phyloP scores from a whole-genome alignment of 805 yeast species.

The Saturnispora ahearnii region DNA sequence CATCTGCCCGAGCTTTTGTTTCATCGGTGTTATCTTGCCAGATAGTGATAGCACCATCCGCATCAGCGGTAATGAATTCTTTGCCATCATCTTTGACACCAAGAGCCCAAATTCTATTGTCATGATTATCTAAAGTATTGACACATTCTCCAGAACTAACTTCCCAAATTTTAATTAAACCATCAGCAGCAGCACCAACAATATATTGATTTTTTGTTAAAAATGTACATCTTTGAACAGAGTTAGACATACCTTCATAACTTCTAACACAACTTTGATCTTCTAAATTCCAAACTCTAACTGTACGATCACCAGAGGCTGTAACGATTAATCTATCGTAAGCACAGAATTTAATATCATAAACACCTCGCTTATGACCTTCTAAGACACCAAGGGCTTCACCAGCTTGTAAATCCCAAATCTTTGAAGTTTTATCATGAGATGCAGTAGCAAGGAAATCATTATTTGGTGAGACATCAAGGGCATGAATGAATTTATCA shows the following conservation, averaged over 20 bases:
- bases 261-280: slow-evolving; percentile 73
- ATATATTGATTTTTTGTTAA: slow-evolving; percentile 59
- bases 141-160: slow-evolving; percentile 62
- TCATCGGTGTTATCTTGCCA: slow-evolving; percentile 89
- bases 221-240: slow-evolving; percentile 76
- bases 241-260: slow-evolving; percentile 89
- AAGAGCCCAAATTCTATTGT: slow-evolving; percentile 90
- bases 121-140: slow-evolving; percentile 82
- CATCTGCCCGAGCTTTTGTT: slow-evolving; percentile 45
- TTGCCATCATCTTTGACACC: slow-evolving; percentile 58
- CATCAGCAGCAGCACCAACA: slow-evolving; percentile 86
- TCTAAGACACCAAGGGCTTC: slow-evolving; percentile 75
- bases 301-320: slow-evolving; percentile 82
- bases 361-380: slow-evolving; percentile 91
- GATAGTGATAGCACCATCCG: slow-evolving; percentile 82
- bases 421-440: slow-evolving; percentile 82
- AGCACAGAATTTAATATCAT: slow-evolving; percentile 81
- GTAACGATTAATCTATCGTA: slow-evolving; percentile 73
- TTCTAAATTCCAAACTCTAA: slow-evolving; percentile 78
- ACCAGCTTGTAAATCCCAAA: slow-evolving; percentile 84
- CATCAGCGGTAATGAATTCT: slow-evolving; percentile 78
- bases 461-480: slow-evolving; percentile 89
- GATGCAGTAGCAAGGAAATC: slow-evolving; percentile 86
- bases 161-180: slow-evolving; percentile 89
- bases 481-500: slow-evolving; percentile 87